phyloP scores from a whole-genome alignment of 2,329 filamentous ascomycete species.

The Teratosphaeria epicoccoides region DNA sequence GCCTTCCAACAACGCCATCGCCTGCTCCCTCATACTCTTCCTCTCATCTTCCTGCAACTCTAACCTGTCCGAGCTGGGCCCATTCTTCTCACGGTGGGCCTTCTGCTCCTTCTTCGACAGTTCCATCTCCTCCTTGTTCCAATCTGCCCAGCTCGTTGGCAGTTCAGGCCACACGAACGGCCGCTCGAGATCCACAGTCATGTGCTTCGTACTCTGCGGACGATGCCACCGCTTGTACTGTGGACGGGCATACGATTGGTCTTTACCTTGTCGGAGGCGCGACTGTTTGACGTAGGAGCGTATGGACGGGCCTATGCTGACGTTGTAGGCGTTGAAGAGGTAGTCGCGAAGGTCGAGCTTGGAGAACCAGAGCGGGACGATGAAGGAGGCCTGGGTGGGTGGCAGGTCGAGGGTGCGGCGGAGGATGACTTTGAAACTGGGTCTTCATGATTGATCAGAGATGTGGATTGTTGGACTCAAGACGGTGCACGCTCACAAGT shows the following conservation, averaged over 20 bases:
- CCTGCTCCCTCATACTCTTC: constrained; percentile 46
- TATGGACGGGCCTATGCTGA: constrained; percentile 55
- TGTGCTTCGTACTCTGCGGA: constrained; percentile 69
- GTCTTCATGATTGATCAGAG: constrained; percentile 42
- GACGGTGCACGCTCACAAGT: constrained; percentile 20
- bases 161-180: constrained; percentile 80
- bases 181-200: constrained; percentile 81
- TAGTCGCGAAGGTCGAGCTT: constrained; percentile 97
- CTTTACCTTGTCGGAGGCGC: constrained; percentile 45
- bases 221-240: constrained; percentile 48
- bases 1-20: constrained; percentile 50
- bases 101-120: constrained; percentile 28
- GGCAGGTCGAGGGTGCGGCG: constrained; percentile 62
- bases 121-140: constrained; percentile 18
- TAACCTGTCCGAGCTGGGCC: constrained; percentile 26
- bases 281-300: constrained; percentile 70
- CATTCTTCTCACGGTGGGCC: constrained; percentile 26
- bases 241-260: constrained; percentile 7
- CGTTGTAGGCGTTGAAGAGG: constrained; percentile 73
- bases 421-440: constrained; percentile 70
- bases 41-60: constrained; percentile 32
- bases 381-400: constrained; percentile 76
- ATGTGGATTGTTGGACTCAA: constrained; percentile 1
- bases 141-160: constrained; percentile 49
- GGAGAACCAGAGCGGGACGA: constrained; percentile 82